These are phyloP conservation scores for Kurtzmaniella quercitrusa DNA, from an alignment of 1,139 yeast genomes.

Conservation along the genomic window DNA sequence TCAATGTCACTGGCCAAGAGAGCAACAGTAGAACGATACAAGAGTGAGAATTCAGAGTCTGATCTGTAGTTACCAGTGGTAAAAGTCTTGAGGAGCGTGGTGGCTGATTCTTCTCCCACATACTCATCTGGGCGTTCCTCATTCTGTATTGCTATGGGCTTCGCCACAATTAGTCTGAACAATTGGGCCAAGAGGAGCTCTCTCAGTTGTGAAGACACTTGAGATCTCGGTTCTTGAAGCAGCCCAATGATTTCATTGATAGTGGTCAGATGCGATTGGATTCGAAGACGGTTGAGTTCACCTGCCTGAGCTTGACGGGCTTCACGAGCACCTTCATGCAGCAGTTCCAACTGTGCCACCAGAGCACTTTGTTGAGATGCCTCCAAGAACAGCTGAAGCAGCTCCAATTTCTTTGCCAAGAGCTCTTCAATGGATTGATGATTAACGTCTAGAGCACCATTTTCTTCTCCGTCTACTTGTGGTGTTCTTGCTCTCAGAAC, in stretches of 20 bases:
- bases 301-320: conserved; percentile 29
- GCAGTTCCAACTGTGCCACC: conserved; percentile 5
- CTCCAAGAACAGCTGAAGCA: conserved; percentile 21
- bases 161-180: conserved; percentile 42
- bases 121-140: conserved; percentile 27
- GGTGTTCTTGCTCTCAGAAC: conserved; percentile 43
- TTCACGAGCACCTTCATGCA: conserved; percentile 15
- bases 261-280: conserved; percentile 34
- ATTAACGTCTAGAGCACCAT: conserved; percentile 37
- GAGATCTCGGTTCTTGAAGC: conserved; percentile 36
- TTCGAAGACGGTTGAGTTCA: conserved; percentile 30
- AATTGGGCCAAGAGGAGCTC: conserved; percentile 50
- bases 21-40: conserved; percentile 40
- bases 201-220: conserved; percentile 46
- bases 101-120: conserved; percentile 36
- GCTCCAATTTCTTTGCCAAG: conserved; percentile 32
- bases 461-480: conserved; percentile 39
- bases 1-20: conserved; percentile 47
- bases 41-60: conserved; percentile 38
- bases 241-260: conserved; percentile 39
- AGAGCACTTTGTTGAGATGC: conserved; percentile 8
- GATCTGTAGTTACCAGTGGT: conserved; percentile 34
- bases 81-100: conserved; percentile 28
- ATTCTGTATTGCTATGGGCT: conserved; percentile 36
- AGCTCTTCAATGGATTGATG: conserved; percentile 39